A percentile compares a stretch with the other conserved stretches of the same genome.
phyloP scores from a whole-genome alignment of 345 rosid genomes.

The Eucalyptus brandiana region DNA sequence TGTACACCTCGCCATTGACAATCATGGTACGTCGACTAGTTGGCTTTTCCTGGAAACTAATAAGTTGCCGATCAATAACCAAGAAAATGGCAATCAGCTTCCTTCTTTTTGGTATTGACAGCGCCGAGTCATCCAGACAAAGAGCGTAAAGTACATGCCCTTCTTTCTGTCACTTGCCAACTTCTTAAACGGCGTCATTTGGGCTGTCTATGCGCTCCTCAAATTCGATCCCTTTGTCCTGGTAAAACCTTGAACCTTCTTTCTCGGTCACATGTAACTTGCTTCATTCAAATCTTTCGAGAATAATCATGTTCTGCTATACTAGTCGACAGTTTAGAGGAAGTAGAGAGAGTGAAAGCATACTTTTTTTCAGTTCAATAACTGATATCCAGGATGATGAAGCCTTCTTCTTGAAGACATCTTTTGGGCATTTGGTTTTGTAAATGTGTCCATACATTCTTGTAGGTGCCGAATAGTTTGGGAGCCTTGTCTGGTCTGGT shows the following conservation, averaged over 20 bases:
- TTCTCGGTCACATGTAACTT: background rate
- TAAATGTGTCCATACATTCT: background rate
- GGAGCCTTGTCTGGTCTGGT: constrained; percentile 39
- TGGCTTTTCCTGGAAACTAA: background rate
- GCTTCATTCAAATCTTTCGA: background rate
- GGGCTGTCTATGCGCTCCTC: constrained; percentile 47
- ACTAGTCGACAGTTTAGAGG: background rate
- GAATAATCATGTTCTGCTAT: background rate
- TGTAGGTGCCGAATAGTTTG: constrained; percentile 35
- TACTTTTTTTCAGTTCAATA: background rate
- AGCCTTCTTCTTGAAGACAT: background rate
- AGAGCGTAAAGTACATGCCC: constrained; percentile 92
- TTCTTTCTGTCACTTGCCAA: constrained; percentile 40
- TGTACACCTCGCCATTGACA: constrained; percentile 68
- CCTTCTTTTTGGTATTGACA: background rate
- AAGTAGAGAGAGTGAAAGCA: background rate
- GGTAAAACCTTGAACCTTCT: constrained; percentile 10
- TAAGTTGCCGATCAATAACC: background rate
- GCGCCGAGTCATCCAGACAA: constrained; percentile 41
- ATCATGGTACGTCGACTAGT: constrained; percentile 29
- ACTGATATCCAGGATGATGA: background rate
- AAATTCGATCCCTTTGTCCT: constrained; percentile 44
- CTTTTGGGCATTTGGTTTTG: background rate
- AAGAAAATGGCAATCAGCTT: background rate
- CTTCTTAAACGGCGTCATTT: constrained; percentile 39